Percentiles rank a stretch among this genome's conserved stretches.
Evolutionary conservation across 345 rosid genomes (phyloP).

Genomic region (Brassica incana): DNA sequence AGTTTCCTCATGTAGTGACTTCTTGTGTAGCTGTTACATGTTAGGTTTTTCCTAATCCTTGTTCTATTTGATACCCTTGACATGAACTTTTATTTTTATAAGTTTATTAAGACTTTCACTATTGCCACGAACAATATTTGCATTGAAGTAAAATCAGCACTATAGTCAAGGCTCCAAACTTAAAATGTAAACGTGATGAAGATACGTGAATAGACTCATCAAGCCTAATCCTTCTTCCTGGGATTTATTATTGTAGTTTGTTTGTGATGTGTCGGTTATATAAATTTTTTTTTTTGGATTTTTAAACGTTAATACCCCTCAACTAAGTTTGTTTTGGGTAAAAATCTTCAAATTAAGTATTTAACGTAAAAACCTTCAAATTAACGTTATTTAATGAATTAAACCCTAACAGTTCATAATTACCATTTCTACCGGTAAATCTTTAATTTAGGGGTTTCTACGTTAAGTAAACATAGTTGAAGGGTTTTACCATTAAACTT

Average conservation of each 20-base stretch:
- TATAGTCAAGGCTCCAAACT: background rate
- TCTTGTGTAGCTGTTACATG: constrained; percentile 29
- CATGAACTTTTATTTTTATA: background rate
- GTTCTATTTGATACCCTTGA: constrained; percentile 1
- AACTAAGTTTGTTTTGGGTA: too few relatives aligned
- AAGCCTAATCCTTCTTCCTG: background rate
- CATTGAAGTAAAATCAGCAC: background rate
- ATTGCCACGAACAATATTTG: background rate
- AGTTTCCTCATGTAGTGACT: constrained; percentile 11
- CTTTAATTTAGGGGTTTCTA: too few relatives aligned
- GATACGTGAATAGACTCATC: background rate
- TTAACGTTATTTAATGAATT: too few relatives aligned
- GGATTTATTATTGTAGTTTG: background rate
- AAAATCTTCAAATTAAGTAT: too few relatives aligned
- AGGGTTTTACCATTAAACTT: too few relatives aligned
- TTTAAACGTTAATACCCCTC: too few relatives aligned
- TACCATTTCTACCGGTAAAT: too few relatives aligned
- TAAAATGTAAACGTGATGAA: background rate
- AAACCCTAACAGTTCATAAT: too few relatives aligned
- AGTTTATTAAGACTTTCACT: background rate
- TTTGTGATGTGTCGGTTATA: too few relatives aligned
- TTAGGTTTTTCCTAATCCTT: constrained; percentile 8
- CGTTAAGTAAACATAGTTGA: too few relatives aligned
- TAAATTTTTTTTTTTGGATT: too few relatives aligned
- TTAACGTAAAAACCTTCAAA: too few relatives aligned